Base-by-base conservation (phyloP, 2,329 filamentous ascomycete genomes). In the Aspergillus pseudoglaucus region DNA sequence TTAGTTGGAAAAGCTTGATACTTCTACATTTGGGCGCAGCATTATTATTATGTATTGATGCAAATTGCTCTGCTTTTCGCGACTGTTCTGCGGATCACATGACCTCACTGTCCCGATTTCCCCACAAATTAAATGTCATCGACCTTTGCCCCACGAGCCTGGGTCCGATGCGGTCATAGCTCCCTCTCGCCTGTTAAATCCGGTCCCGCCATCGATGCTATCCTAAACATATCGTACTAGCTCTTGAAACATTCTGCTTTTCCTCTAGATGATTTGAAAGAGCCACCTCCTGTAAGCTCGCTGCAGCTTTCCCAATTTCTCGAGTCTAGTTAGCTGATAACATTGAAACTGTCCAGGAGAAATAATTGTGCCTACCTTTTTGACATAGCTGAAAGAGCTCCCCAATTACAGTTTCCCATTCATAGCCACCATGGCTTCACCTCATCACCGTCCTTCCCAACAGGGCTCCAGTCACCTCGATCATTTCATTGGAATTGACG, bases 401-500 rank as follows among this genome's bases (percentile, higher is more conserved):
- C 25, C 25, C 12, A 30, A 3, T 9, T 20, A 30, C 15, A 9
- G 22, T 45, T 43, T 40, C 42, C 35, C 43, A 30, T 42, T 39
- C 27, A 14, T 30, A 17, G 15, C 32, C 37, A 55, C 47, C 40
- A 67, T 69, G 66, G 42, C 61, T 46, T 60, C 66, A 15, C 65
- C 66, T 15, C 65, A 61, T 46, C 62, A 58, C 48, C 64, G 55
- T 39, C 54, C 64, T 27, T 65, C 63, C 42, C 58, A 56, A 7
- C 61, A 66, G 54, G 51, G 53, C 43, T 68, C 66, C 39, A 71
- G 78, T 37, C 75, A 79, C 51, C 67, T 76, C 55, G 77, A 81
- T 59, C 79, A 84, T 62, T 84, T 80, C 65, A 83, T 97, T 63
- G 91, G 91, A 52, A 88, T 98, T 59, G 93, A 98, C 73, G 91